Evolutionary conservation across 1,284 basidiomycete species (phyloP).

Genomic region (Vanrija sp.): DNA sequence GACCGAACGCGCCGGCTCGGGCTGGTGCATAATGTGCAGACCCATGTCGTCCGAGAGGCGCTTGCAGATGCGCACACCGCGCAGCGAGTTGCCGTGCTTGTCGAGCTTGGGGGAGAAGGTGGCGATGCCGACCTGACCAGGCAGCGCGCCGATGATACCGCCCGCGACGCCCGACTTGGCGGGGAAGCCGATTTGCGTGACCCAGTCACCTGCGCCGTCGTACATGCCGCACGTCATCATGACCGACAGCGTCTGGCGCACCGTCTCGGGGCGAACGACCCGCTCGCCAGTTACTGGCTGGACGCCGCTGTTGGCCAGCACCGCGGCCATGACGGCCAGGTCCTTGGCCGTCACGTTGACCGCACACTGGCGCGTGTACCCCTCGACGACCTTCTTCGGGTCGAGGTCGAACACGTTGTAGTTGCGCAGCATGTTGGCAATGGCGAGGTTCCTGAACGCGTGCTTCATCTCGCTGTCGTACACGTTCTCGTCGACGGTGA

Average conservation of each 20-base stretch:
- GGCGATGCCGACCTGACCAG: conserved; percentile 15
- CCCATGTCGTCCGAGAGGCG: conserved; percentile 19
- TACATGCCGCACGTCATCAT: conserved; percentile 22
- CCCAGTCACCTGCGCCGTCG: conserved; percentile 17
- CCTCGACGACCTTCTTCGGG: conserved; percentile 6
- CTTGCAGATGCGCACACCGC: conserved; percentile 15
- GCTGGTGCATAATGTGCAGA: conserved; percentile 17
- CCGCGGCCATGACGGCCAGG: conserved; percentile 17
- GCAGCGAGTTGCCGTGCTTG: conserved; percentile 9
- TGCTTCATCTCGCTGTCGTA: conserved; percentile 9
- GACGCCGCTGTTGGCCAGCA: conserved; percentile 15
- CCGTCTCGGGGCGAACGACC: conserved; percentile 10
- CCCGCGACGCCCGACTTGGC: conserved; percentile 16
- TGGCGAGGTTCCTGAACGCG: conserved; percentile 13
- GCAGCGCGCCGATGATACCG: conserved; percentile 14
- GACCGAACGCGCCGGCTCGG: conserved; percentile 14
- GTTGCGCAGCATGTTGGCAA: conserved; percentile 19
- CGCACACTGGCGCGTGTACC: conserved; percentile 18
- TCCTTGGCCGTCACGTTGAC: conserved; percentile 14
- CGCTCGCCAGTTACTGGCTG: conserved; percentile 16
- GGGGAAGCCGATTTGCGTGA: conserved; percentile 9
- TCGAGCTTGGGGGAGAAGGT: conserved; percentile 16
- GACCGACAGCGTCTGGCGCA: conserved; percentile 14
- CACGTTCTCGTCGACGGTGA: conserved; percentile 9
- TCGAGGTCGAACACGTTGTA: conserved; percentile 6